Evolutionary conservation across 495 filamentous ascomycete genomes (phyloP).

Genomic region (Penicillium simplicissimum): DNA sequence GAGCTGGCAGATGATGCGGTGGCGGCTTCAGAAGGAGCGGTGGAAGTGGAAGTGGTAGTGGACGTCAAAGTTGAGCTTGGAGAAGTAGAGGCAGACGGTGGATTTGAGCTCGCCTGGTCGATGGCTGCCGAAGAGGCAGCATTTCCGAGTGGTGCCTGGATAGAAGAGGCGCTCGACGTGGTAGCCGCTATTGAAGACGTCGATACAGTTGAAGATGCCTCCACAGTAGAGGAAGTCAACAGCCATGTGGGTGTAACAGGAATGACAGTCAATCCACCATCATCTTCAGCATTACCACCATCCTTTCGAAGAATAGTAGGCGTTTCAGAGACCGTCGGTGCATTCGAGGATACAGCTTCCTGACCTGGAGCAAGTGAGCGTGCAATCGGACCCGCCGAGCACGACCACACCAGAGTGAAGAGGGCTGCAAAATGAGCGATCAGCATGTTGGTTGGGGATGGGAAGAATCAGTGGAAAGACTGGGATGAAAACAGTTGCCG

Average conservation of each 20-base stretch:
- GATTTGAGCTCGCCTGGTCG: neutral
- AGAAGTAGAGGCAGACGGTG: neutral
- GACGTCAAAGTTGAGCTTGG: neutral
- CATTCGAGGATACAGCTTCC: slow-evolving; percentile 5
- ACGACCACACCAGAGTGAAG: slow-evolving; percentile 22
- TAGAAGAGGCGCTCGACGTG: neutral
- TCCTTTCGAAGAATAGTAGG: slow-evolving; percentile 5
- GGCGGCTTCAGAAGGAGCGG: neutral
- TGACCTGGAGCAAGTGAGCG: slow-evolving; percentile 14
- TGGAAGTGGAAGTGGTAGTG: neutral
- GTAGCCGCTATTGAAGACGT: neutral
- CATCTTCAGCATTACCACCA: slow-evolving; percentile 1
- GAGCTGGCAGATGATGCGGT: neutral
- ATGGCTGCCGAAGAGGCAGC: neutral
- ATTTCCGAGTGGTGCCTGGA: neutral
- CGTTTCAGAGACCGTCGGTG: neutral
- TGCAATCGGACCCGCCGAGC: slow-evolving; percentile 43
- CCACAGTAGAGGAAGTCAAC: slow-evolving; percentile 4
- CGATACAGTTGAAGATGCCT: neutral
- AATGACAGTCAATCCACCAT: slow-evolving; percentile 22
- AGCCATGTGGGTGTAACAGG: slow-evolving; percentile 21
- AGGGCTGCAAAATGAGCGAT: slow-evolving; percentile 19
- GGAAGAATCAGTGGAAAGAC: neutral
- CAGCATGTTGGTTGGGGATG: slow-evolving; percentile 25
- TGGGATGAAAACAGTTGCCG: neutral